phyloP scores from a whole-genome alignment of 1,139 yeast species.

The Nakaseomyces uthaithaninus region DNA sequence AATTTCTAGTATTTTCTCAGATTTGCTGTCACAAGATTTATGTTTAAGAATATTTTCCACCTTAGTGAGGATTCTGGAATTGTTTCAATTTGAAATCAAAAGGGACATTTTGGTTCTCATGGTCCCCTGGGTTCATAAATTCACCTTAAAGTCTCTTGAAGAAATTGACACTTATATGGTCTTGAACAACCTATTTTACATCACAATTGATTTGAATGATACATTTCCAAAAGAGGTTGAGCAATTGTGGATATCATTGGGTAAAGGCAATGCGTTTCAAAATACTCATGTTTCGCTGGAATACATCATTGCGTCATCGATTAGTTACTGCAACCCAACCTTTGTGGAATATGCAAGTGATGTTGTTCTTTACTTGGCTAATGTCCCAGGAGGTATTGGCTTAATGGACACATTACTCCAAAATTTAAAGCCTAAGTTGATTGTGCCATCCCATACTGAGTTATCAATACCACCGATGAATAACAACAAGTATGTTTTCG shows the following conservation, averaged over 20 bases:
- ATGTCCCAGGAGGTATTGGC: slow-evolving; percentile 33
- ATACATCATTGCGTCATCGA: slow-evolving; percentile 59
- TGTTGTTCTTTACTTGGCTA: slow-evolving; percentile 64
- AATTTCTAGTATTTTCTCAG: slow-evolving; percentile 33
- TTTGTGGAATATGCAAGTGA: slow-evolving; percentile 78
- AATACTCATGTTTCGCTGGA: slow-evolving; percentile 69
- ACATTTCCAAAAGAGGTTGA: slow-evolving; percentile 79
- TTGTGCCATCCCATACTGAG: slow-evolving; percentile 65
- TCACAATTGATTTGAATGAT: slow-evolving; percentile 69
- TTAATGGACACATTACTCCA: slow-evolving; percentile 49
- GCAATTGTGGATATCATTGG: slow-evolving; percentile 90
- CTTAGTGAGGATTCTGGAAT: slow-evolving; percentile 24
- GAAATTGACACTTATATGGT: slow-evolving; percentile 61
- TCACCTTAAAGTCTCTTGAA: slow-evolving; percentile 48
- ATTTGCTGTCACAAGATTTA: slow-evolving; percentile 28
- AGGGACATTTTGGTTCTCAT: slow-evolving; percentile 73
- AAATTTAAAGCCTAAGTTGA: slow-evolving; percentile 71
- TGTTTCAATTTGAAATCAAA: slow-evolving; percentile 41
- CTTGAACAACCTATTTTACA: slow-evolving; percentile 70
- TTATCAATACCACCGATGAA: slow-evolving; percentile 24
- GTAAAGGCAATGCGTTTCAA: slow-evolving; percentile 54
- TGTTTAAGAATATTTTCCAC: slow-evolving; percentile 29
- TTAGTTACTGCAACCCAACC: slow-evolving; percentile 60
- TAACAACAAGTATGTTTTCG: slow-evolving; percentile 50
- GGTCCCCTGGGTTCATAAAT: slow-evolving; percentile 83